A percentile compares a stretch with the other conserved stretches of the same genome.
phyloP scores from a whole-genome alignment of 257 asterid genomes.

The Solanum chilense region DNA sequence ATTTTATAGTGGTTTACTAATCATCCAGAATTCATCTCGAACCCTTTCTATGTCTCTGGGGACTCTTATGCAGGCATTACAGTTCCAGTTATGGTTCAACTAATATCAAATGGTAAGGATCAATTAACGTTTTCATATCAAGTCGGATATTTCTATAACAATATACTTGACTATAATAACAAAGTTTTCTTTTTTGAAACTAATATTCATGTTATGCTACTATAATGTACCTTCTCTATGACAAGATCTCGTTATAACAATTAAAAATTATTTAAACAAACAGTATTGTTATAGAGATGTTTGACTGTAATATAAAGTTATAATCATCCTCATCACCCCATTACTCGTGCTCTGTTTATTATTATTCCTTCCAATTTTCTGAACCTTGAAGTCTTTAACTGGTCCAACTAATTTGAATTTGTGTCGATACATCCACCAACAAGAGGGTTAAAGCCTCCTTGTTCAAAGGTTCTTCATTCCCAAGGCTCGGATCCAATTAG shows the following conservation, averaged over 20 bases:
- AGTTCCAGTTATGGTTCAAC: slow-evolving; percentile 9
- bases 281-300: too few relatives aligned
- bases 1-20: slow-evolving; percentile 25
- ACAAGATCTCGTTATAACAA: neutral
- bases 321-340: neutral
- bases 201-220: neutral
- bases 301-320: too few relatives aligned
- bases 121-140: neutral
- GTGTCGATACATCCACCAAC: too few relatives aligned
- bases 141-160: too few relatives aligned
- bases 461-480: neutral
- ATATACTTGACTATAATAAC: too few relatives aligned
- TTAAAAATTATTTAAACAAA: too few relatives aligned
- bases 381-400: neutral
- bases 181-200: too few relatives aligned
- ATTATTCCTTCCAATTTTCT: neutral
- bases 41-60: slow-evolving; percentile 25
- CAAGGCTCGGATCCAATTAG: neutral
- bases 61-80: slow-evolving; percentile 24
- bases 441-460: neutral
- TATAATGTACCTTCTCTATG: too few relatives aligned
- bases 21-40: slow-evolving; percentile 14
- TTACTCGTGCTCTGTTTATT: neutral
- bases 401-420: neutral
- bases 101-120: slow-evolving; percentile 12